Conservation (phyloP, 176 grass and related monocot genomes). For the Ampelocalamus luodianensis region DNA sequence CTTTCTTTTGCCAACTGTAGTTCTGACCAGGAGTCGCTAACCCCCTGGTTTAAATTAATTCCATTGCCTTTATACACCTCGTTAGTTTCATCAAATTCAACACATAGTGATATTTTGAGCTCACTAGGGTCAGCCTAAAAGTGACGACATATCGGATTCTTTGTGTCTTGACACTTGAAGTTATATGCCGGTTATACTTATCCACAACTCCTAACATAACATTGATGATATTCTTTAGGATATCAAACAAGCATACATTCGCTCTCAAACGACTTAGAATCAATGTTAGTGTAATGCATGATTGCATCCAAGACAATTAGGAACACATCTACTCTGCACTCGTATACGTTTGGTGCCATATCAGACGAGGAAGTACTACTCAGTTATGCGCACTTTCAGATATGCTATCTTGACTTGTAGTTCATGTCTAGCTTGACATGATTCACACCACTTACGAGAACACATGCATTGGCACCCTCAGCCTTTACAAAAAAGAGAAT, state of each 20-base stretch:
- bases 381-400: neutral
- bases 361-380: neutral
- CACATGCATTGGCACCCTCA: neutral
- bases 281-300: conserved; percentile 23
- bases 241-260: conserved; percentile 4
- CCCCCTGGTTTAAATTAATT: neutral
- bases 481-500: conserved; percentile 14
- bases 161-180: neutral
- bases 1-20: neutral
- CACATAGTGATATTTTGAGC: neutral
- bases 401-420: neutral
- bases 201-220: conserved; percentile 20
- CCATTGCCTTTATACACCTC: neutral
- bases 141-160: neutral
- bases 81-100: neutral
- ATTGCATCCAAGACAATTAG: neutral
- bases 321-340: neutral
- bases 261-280: neutral
- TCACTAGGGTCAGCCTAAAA: conserved; percentile 6
- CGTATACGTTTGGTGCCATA: neutral
- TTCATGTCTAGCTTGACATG: conserved; percentile 6
- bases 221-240: conserved; percentile 31
- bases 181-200: conserved; percentile 25
- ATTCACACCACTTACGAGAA: conserved; percentile 28
- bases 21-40: neutral